Evolutionary conservation across 2,329 filamentous ascomycete genomes (phyloP), one percentile per base, ranked within the genome.

Genomic region (Orbilia ellipsospora): DNA sequence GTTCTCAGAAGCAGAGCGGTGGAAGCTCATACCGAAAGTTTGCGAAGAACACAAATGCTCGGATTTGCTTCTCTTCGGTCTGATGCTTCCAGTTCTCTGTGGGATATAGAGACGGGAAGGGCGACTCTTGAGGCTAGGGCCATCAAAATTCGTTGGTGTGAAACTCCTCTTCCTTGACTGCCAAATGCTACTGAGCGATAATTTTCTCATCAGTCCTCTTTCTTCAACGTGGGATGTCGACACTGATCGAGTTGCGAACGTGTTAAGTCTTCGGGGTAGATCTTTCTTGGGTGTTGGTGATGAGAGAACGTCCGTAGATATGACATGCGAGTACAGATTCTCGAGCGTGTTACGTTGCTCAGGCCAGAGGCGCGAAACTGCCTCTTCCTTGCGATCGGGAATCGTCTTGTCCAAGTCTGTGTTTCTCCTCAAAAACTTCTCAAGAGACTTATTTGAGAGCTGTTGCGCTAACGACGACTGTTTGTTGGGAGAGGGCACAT

Each of bases 291-390:
- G 15, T 20, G 40, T 20, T 16, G 70, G 63, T 1, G 63, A 61
- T 13, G 70, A 74, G 57, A 74, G 70, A 44, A 74, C 59, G 50
- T 74, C 63, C 4, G 70, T 74, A 4, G 70, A 74, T 28, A 74
- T 74, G 44, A 74, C 70, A 54, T 74, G 70, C 20, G 70, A 74
- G 36, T 74, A 74, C 28, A 74, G 57, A 51, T 74, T 74, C 48
- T 74, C 70, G 18, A 74, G 59, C 8, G 70, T 74, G 26, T 74
- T 67, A 23, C 70, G 70, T 64, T 74, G 70, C n/a, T 74, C 70
- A 6, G 70, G 70, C 70, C 70, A 74, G 28, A 74, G 63, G 13
- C 70, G 64, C 1, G 70, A 74, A 36, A 74, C 70, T n/a, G 70
- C 70, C 42, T 74, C 70, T 23, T 74, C 70, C 44, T 67, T 67